Percentiles rank a stretch among this genome's conserved stretches.
Conservation (phyloP, 805 yeast species). For the Candida yuanshanica region DNA sequence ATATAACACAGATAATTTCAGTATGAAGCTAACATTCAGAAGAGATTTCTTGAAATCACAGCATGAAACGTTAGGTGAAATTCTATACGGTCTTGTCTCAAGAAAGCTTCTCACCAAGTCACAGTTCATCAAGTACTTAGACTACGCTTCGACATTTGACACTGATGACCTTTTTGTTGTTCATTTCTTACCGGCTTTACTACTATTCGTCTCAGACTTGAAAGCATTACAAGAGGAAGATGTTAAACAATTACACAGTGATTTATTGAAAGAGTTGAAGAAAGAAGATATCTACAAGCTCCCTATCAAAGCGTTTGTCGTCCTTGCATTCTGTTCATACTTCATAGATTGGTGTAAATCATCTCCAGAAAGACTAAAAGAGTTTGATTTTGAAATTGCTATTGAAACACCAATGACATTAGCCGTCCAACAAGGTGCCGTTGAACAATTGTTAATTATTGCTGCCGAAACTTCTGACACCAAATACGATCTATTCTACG, state of each 20-base stretch:
- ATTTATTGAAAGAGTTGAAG: conserved; percentile 30
- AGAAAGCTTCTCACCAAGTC: conserved; percentile 29
- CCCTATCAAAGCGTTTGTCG: conserved; percentile 45
- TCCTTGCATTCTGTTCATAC: conserved; percentile 47
- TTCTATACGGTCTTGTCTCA: conserved; percentile 47
- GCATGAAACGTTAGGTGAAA: conserved; percentile 68
- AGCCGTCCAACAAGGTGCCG: conserved; percentile 59
- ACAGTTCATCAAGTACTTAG: conserved; percentile 35
- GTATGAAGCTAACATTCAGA: conserved; percentile 47
- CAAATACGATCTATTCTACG: conserved; percentile 49
- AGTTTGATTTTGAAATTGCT: conserved; percentile 48
- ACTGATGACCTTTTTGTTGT: conserved; percentile 60
- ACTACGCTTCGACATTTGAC: conserved; percentile 41
- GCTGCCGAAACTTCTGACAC: conserved; percentile 51
- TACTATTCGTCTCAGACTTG: conserved; percentile 38
- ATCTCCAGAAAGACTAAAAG: conserved; percentile 33
- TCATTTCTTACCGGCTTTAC: conserved; percentile 59
- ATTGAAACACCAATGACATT: conserved; percentile 55
- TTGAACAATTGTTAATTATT: conserved; percentile 59
- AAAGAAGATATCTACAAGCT: conserved; percentile 38
- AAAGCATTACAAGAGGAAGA: conserved; percentile 30
- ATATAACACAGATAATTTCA: conserved; percentile 37
- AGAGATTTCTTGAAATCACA: conserved; percentile 57
- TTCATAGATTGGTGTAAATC: conserved; percentile 67
- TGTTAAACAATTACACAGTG: conserved; percentile 33